Evolutionary conservation across 768 basidiomycete species (phyloP), one percentile per base, ranked within the genome.

Genomic region (Sistotremastrum niveocremeum): DNA sequence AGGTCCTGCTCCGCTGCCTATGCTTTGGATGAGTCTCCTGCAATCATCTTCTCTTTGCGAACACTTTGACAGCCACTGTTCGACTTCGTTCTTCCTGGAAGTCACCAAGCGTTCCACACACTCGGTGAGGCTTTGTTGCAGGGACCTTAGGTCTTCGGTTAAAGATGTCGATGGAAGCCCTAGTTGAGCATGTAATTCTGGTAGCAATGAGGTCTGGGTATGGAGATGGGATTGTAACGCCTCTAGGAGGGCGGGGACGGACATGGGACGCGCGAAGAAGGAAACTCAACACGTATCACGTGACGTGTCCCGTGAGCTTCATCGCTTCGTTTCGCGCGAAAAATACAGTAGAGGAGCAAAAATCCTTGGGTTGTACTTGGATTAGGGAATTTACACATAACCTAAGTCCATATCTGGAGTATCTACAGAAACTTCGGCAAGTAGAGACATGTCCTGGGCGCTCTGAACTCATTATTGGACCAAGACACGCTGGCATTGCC

Each of bases 171-270:
- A 62, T 6, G 89, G 86, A 9, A 93, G 71, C 33, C 86, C 88
- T 10, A 94, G 82, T 56, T 86, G 86, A 1, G 76, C 70, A 61
- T 93, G 88, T 4, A 94, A 68, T 5, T 80, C 77, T 10, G 87
- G 87, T 2, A 94, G 68, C 33, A 87, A 69, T 51, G 84, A 80
- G 0, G 85, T 87, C 62, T 93, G 88, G 2, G 79, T 65, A 60
- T 84, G 82, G 4, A 90, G 66, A 59, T 85, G 82, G 3, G 77
- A 71, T 52, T 88, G 84, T 30, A 91, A 61, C 20, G 84, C 81
- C 58, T 83, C 77, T 6, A 90, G 70, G 10, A 89, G 71, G n/a
- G 56, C 20, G 20, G 20, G 20, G 20, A 20, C 20, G 20, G 20
- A 20, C 20, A 20, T 20, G 20, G 20, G 20, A 20, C 20, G 20